These are phyloP conservation scores for Hordeum pubiflorum DNA, from an alignment of 202 grass and related monocot species.

Conservation along the genomic window DNA sequence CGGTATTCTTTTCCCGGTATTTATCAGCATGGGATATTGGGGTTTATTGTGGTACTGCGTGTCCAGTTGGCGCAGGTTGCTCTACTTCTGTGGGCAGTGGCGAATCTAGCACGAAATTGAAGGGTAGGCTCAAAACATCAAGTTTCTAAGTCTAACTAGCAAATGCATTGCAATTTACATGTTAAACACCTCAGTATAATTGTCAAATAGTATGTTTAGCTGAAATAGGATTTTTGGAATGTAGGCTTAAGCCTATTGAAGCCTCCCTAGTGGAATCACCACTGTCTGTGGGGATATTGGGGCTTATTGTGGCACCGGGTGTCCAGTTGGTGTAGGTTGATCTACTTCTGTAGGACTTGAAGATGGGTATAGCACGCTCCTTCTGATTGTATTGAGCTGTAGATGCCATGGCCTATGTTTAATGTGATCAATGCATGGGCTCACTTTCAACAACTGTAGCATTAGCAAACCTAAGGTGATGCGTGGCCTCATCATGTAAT, in stretches of 20 bases:
- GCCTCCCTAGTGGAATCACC: too few relatives aligned
- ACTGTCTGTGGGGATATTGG: conserved; percentile 1
- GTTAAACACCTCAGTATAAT: too few relatives aligned
- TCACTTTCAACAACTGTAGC: background rate
- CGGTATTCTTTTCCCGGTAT: background rate
- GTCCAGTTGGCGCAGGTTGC: background rate
- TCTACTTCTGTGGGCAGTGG: background rate
- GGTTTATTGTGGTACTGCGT: background rate
- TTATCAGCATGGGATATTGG: background rate
- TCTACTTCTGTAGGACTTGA: background rate
- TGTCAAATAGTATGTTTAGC: too few relatives aligned
- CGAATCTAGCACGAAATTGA: too few relatives aligned
- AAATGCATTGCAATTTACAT: too few relatives aligned
- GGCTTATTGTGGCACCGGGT: background rate
- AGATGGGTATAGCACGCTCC: background rate
- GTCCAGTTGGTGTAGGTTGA: background rate
- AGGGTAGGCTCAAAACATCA: too few relatives aligned
- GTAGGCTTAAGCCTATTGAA: too few relatives aligned
- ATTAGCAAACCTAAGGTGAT: background rate
- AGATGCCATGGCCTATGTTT: background rate
- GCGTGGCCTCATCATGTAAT: background rate
- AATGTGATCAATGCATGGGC: background rate
- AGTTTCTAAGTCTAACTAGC: too few relatives aligned
- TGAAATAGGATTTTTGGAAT: too few relatives aligned
- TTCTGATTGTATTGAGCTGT: background rate